These are phyloP conservation scores for Colletotrichum liriopes DNA, from an alignment of 2,329 filamentous ascomycete species.

Conservation along the genomic window DNA sequence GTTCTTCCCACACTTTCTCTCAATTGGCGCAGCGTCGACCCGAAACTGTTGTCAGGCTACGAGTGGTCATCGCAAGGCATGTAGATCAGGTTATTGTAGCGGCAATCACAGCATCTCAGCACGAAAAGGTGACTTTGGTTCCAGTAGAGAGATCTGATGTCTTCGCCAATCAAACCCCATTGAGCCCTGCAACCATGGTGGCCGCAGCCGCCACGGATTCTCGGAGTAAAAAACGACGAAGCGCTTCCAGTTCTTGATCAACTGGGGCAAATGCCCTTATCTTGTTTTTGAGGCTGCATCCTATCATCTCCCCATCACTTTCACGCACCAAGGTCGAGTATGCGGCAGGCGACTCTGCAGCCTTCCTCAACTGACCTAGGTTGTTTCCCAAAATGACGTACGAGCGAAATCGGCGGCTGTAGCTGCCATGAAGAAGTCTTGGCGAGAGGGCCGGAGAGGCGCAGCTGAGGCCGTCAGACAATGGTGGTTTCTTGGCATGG, in stretches of 20 bases:
- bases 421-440: neutral
- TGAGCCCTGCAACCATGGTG: too few species aligned
- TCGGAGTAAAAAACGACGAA: neutral
- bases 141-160: too few species aligned
- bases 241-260: neutral
- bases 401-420: too few species aligned
- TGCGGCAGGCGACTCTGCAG: neutral
- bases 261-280: neutral
- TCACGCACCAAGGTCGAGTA: neutral
- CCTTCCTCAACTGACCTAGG: too few species aligned
- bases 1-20: constrained; percentile 45
- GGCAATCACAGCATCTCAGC: too few species aligned
- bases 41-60: neutral
- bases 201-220: neutral
- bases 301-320: neutral
- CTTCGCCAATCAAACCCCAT: too few species aligned
- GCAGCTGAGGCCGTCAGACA: neutral
- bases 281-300: too few species aligned
- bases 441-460: neutral
- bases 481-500: neutral
- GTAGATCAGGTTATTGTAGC: neutral
- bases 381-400: too few species aligned
- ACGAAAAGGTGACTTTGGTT: too few species aligned
- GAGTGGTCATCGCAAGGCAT: too few species aligned
- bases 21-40: constrained; percentile 43